phyloP scores from a whole-genome alignment of 2,329 filamentous ascomycete genomes.

The Aschersonia sp. region DNA sequence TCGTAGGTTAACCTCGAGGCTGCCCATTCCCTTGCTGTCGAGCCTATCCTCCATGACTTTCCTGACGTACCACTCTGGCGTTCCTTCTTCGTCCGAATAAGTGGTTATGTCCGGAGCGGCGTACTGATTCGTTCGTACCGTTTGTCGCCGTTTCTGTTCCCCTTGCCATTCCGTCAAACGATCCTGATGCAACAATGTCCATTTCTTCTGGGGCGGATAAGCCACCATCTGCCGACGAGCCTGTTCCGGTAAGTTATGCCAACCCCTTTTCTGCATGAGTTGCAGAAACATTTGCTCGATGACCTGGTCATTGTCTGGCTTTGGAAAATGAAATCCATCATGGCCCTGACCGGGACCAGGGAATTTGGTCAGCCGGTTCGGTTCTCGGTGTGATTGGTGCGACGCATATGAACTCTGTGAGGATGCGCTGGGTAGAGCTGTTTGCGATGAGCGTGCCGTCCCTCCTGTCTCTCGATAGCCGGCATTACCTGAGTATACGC shows the following conservation, averaged over 20 bases:
- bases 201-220: constrained; percentile 90
- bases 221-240: constrained; percentile 91
- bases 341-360: constrained; percentile 20
- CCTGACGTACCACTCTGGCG: constrained; percentile 95
- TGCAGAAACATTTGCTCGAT: constrained; percentile 86
- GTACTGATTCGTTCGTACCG: constrained; percentile 57
- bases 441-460: constrained; percentile 15
- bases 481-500: constrained; percentile 41
- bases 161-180: constrained; percentile 86
- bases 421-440: constrained; percentile 39
- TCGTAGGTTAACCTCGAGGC: constrained; percentile 82
- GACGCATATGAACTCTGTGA: constrained; percentile 41
- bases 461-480: constrained; percentile 24
- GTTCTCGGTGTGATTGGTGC: constrained; percentile 34
- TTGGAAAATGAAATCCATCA: constrained; percentile 48
- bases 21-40: constrained; percentile 80
- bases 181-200: constrained; percentile 94
- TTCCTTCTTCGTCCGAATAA: constrained; percentile 85
- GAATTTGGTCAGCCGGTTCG: constrained; percentile 42
- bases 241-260: constrained; percentile 93
- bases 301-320: constrained; percentile 66
- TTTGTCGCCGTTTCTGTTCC: constrained; percentile 75
- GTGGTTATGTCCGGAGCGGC: constrained; percentile 56
- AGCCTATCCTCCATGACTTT: constrained; percentile 94
- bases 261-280: constrained; percentile 94